Evolutionary conservation across 2,329 filamentous ascomycete genomes (phyloP), one percentile per base, ranked within the genome.

Genomic region (Alternaria alternata): DNA sequence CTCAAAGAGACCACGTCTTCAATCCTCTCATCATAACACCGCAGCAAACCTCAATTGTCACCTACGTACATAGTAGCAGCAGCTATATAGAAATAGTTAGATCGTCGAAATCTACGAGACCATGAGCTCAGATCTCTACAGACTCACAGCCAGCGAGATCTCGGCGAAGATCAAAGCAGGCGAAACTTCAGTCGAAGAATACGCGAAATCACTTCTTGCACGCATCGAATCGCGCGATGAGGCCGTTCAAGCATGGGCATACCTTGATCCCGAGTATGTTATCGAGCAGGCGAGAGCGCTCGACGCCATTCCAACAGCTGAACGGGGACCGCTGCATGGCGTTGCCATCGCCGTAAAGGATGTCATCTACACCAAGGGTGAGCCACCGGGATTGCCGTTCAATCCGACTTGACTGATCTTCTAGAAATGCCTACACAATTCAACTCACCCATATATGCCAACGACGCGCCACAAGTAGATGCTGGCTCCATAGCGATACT

Each of bases 311-410:
- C 83, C 86, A 0, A 43, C 63, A 0, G 77, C 80, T 1, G 64
- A 85, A 56, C 78, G 87, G 55, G 86, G 87, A 0, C 84, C 84
- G 0, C 73, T 89, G 0, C 86, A 88, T 66, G 87, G 87, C 1
- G 71, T 89, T 7, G 81, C 85, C 0, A 75, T 89, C n/a, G 87
- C 80, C 1, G 79, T 89, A 11, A 89, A 89, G 69, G 87, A 89
- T 77, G 80, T 88, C 3, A 86, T 88, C 14, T 61, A 69, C 39
- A 63, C 81, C 81, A 66, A 88, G 83, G 57, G 64, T 63, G 3
- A 38, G 46, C 34, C 41, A 18, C 8, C 8, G 18, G 1, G 1
- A 14, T 14, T 5, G 5, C 16, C 4, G 4, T 7, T 11, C 18
- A 9, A 16, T 24, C 18, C 11, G 38, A 1, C 7, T 22, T 18